These are phyloP conservation scores for Candida bentonensis DNA, from an alignment of 805 yeast genomes.

Conservation along the genomic window DNA sequence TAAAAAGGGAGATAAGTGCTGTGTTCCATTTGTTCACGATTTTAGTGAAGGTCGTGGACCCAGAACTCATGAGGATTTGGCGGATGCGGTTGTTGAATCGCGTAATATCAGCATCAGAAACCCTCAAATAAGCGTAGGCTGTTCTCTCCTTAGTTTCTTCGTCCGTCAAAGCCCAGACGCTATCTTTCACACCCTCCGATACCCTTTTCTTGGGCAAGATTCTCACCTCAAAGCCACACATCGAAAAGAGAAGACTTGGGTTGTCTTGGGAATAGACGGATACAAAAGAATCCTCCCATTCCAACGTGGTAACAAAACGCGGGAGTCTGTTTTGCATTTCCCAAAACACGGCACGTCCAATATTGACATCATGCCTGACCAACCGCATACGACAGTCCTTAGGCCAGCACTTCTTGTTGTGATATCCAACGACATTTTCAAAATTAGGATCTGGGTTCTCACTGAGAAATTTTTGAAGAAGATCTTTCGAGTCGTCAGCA, in stretches of 20 bases:
- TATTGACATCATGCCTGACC: conserved; percentile 78
- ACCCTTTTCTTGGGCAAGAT: conserved; percentile 62
- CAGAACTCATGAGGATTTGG: conserved; percentile 87
- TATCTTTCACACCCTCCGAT: conserved; percentile 49
- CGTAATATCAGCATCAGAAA: conserved; percentile 65
- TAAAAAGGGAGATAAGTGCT: conserved; percentile 68
- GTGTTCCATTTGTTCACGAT: conserved; percentile 95
- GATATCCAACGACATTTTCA: conserved; percentile 73
- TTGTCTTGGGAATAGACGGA: conserved; percentile 87
- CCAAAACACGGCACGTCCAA: conserved; percentile 89
- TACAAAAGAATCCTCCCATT: conserved; percentile 70
- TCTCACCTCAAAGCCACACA: conserved; percentile 93
- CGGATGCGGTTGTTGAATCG: conserved; percentile 72
- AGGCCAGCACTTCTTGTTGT: conserved; percentile 91
- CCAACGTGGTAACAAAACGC: conserved; percentile 49
- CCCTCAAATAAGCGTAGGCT: conserved; percentile 77
- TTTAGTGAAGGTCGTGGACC: conserved; percentile 88
- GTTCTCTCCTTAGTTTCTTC: conserved; percentile 67
- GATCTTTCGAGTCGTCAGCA: conserved; percentile 57
- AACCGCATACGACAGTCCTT: conserved; percentile 80
- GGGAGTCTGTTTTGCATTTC: conserved; percentile 76
- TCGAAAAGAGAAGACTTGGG: conserved; percentile 73
- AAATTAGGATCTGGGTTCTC: conserved; percentile 91
- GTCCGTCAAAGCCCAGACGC: conserved; percentile 80
- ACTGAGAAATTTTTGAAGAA: conserved; percentile 59